These are phyloP conservation scores for Geranium brycei DNA, from an alignment of 345 rosid species.

Conservation along the genomic window DNA sequence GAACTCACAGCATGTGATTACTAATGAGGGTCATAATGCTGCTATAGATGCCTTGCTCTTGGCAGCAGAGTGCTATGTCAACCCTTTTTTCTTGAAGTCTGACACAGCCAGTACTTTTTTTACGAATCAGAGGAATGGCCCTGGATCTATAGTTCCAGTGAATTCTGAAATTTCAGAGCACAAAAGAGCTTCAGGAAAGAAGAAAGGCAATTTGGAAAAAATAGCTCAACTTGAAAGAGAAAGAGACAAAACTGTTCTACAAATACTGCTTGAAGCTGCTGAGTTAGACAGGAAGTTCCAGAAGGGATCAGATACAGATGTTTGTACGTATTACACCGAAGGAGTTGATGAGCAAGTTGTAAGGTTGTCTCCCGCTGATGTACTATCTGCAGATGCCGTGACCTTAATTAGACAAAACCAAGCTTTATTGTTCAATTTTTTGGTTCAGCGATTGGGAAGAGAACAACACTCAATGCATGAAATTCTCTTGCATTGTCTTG, in stretches of 20 bases:
- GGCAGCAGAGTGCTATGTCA: constrained; percentile 84
- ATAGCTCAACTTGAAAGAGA: constrained; percentile 45
- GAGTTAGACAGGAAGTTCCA: constrained; percentile 46
- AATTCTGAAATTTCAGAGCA: constrained; percentile 17
- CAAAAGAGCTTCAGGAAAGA: constrained; percentile 21
- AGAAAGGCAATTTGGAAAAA: constrained; percentile 23
- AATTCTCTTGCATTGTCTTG: constrained; percentile 58
- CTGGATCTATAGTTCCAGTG: constrained; percentile 16
- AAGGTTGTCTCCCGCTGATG: constrained; percentile 39
- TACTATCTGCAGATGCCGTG: constrained; percentile 49
- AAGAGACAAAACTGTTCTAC: constrained; percentile 63
- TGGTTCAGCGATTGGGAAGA: constrained; percentile 40
- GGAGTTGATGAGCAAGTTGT: constrained; percentile 33
- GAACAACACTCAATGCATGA: constrained; percentile 61
- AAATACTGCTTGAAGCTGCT: constrained; percentile 61
- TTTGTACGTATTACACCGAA: constrained; percentile 16
- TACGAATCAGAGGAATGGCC: constrained; percentile 11
- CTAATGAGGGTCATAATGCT: constrained; percentile 66
- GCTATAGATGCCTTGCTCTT: constrained; percentile 70
- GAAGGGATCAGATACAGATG: constrained; percentile 23
- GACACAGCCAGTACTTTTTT: constrained; percentile 22
- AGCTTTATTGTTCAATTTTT: constrained; percentile 46
- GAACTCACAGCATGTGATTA: constrained; percentile 34
- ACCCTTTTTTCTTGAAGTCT: constrained; percentile 59
- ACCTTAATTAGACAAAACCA: constrained; percentile 76